Evolutionary conservation across 495 filamentous ascomycete genomes (phyloP), one percentile per base, ranked within the genome.

Genomic region (Parathielavia appendiculata): DNA sequence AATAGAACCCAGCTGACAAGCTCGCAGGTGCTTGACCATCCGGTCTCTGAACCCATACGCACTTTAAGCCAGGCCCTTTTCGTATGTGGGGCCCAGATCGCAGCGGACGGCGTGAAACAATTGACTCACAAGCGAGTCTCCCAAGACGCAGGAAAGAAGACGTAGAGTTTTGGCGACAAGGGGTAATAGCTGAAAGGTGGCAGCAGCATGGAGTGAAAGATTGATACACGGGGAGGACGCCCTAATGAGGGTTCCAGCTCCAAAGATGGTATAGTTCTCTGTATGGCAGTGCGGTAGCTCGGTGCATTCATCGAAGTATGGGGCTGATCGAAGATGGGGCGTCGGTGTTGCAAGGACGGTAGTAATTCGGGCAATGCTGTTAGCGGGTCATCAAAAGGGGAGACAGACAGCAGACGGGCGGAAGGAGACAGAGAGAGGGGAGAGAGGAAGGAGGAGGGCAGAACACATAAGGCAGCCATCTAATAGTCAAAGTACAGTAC

Each of bases 11-110:
- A 50, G 71, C 83, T 76, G 76, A 79, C 59, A 55, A 54, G 56
- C 35, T 43, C 62, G 14, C 60, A 97, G 92, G 53, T 98, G 93
- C 80, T 77, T 98, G 69, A 98, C 93, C 8, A 97, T 98, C 69
- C 91, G 93, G 53, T 96, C 93, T 30, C 80, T 98, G 63, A 98
- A 98, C 78, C 93, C 93, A 35, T 98, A 90, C 69, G 93, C 93
- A 62, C 81, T 98, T 58, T 98, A 73, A 77, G 50, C 11, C 23
- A 14, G 23, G 8, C 16, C 5, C 30, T 3, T 17, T 17, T 32
- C 4, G 23, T 32, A 34, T 7, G 35, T 13, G 23, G 46, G 26
- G 26, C 26, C 6, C 26, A 3, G 26, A 3, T 30, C 6, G 26
- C 26, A 30, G 26, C 3, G 26, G 26, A 30, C 26, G 26, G 26